Evolutionary conservation across 805 yeast genomes (phyloP).

Genomic region (Kodamaea fukazawae): DNA sequence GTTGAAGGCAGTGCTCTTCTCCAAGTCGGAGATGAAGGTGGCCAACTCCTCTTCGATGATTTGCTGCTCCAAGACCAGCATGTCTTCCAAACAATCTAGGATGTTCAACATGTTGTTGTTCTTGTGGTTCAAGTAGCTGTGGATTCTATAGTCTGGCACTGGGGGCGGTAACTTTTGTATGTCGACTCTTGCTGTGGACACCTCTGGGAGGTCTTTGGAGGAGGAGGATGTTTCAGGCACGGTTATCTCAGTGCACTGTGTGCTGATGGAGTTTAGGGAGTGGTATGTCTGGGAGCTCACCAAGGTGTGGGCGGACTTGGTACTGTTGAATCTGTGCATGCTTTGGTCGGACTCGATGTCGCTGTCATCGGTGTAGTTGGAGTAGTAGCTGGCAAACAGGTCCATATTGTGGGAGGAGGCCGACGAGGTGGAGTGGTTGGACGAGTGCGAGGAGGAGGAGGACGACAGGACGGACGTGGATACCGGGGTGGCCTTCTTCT

Average conservation of each 20-base stretch:
- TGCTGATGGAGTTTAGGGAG: constrained; percentile 7
- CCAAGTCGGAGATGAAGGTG: constrained; percentile 3
- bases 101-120: constrained; percentile 8
- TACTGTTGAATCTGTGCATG: constrained; percentile 10
- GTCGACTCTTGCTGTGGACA: neutral
- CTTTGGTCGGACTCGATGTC: constrained; percentile 8
- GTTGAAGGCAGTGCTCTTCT: constrained; percentile 6
- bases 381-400: neutral
- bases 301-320: constrained; percentile 12
- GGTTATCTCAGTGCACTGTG: constrained; percentile 9
- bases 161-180: constrained; percentile 5
- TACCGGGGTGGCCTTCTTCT: no score
- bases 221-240: constrained; percentile 3
- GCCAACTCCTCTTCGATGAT: constrained; percentile 4
- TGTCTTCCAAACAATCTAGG: constrained; percentile 10
- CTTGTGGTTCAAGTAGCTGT: constrained; percentile 1
- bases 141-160: constrained; percentile 8
- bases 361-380: neutral
- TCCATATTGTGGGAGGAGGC: neutral
- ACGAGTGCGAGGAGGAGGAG: no score
- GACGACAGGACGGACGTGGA: no score
- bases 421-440: no score
- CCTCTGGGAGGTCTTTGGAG: neutral
- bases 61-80: constrained; percentile 6
- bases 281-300: constrained; percentile 6